phyloP scores from a whole-genome alignment of 1,284 basidiomycete genomes.

The Coniferiporia sulphurascens region DNA sequence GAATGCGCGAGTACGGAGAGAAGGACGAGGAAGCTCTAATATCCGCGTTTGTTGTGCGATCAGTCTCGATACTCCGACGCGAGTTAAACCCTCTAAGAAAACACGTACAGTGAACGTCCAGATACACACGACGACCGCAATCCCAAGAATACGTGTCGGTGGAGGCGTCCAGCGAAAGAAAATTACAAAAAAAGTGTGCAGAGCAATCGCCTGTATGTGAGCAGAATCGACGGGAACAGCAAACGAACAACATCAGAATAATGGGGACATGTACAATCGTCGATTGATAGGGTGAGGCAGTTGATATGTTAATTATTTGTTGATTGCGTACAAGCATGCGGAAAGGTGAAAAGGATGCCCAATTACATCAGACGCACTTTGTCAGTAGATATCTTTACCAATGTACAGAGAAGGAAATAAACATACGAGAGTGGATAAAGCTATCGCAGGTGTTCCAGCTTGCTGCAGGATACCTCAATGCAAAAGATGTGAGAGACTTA shows the following conservation, averaged over 20 bases:
- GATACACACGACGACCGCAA: not conserved
- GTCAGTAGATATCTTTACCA: not conserved
- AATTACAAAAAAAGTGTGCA: slow-evolving; percentile 19
- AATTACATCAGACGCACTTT: no score
- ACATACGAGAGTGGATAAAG: slow-evolving; percentile 16
- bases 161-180: slow-evolving; percentile 18
- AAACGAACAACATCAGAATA: no score
- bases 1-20: not conserved
- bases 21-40: slow-evolving; percentile 11
- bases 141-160: not conserved
- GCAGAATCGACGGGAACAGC: no score
- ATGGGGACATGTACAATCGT: no score
- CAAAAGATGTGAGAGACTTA: no score
- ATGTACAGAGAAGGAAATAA: not conserved
- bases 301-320: no score
- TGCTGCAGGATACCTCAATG: slow-evolving; percentile 5
- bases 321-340: no score
- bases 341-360: no score
- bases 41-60: no score
- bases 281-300: no score
- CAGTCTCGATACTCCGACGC: no score
- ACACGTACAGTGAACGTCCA: slow-evolving; percentile 14
- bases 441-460: slow-evolving; percentile 11
- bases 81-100: not conserved
- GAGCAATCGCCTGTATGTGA: slow-evolving; percentile 13